These are phyloP conservation scores for Porphyrellus cyaneotinctus DNA, from an alignment of 768 basidiomycete genomes.

Conservation along the genomic window DNA sequence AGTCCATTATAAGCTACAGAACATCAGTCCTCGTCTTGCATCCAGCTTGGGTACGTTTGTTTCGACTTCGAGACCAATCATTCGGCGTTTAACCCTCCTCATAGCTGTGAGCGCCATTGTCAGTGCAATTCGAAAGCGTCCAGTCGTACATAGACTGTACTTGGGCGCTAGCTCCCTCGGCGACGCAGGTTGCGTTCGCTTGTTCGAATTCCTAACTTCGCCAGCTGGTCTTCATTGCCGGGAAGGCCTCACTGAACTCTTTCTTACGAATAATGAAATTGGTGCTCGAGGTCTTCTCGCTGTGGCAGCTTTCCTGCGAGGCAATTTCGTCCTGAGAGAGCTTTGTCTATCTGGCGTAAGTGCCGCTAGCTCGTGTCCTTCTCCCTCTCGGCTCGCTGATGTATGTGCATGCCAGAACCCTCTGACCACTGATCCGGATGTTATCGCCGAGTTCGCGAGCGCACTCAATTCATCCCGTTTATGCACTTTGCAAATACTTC, in stretches of 20 bases:
- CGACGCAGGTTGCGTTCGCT: conserved; percentile 50
- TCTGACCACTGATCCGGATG: conserved; percentile 35
- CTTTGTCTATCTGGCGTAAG: conserved; percentile 58
- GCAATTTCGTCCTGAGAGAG: conserved; percentile 43
- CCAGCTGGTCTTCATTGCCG: conserved; percentile 40
- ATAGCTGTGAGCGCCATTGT: conserved; percentile 53
- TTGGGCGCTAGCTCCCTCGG: conserved; percentile 55
- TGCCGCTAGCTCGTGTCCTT: conserved; percentile 3
- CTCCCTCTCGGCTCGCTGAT: not conserved
- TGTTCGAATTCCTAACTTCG: conserved; percentile 55
- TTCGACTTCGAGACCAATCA: not conserved
- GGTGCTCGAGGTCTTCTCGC: conserved; percentile 52
- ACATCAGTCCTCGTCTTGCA: conserved; percentile 28
- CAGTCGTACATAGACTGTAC: conserved; percentile 47
- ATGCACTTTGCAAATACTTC: conserved; percentile 47
- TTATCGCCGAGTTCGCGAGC: conserved; percentile 38
- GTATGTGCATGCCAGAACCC: conserved; percentile 34
- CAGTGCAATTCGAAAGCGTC: conserved; percentile 41
- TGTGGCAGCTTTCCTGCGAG: conserved; percentile 48
- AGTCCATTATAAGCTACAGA: conserved; percentile 20
- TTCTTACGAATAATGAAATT: conserved; percentile 53
- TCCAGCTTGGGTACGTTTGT: conserved; percentile 25
- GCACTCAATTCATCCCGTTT: conserved; percentile 56
- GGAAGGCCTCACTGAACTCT: conserved; percentile 46
- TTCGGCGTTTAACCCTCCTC: not conserved